These are phyloP conservation scores for Brachypodium distachyon DNA, from an alignment of 202 grass and related monocot species.

Conservation along the genomic window DNA sequence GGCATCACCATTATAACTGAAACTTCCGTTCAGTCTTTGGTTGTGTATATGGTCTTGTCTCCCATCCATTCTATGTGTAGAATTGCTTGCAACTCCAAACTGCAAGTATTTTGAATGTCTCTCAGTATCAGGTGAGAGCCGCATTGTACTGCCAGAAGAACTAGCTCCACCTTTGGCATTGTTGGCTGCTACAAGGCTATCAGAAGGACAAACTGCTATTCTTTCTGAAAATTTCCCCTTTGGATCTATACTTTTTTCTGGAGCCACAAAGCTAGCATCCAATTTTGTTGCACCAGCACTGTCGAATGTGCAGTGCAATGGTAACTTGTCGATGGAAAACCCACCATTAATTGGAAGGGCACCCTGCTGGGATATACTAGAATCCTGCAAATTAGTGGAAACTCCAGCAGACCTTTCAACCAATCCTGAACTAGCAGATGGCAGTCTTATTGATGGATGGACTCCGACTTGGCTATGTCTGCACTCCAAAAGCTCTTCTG, in stretches of 20 bases:
- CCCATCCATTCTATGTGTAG: constrained; percentile 37
- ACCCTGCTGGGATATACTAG: constrained; percentile 23
- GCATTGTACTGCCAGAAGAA: constrained; percentile 26
- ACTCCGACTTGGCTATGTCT: constrained; percentile 9
- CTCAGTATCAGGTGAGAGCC: constrained; percentile 7
- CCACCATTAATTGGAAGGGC: constrained; percentile 14
- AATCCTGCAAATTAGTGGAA: constrained; percentile 19
- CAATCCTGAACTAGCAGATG: constrained; percentile 16
- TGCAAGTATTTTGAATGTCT: constrained; percentile 39
- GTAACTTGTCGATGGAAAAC: constrained; percentile 29
- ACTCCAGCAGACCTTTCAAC: constrained; percentile 25
- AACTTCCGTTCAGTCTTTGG: constrained; percentile 7
- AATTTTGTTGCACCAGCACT: background rate
- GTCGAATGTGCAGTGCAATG: constrained; percentile 6
- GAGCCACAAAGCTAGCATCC: constrained; percentile 1
- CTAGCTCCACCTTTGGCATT: constrained; percentile 15
- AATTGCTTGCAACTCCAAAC: constrained; percentile 30
- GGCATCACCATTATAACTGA: constrained; percentile 15
- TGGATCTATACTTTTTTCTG: background rate
- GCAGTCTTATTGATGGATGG: constrained; percentile 21
- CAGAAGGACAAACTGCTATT: constrained; percentile 17
- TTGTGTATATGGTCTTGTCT: constrained; percentile 41
- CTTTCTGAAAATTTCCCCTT: constrained; percentile 19
- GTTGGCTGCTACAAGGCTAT: constrained; percentile 24
- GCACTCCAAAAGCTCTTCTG: constrained; percentile 33